Base-by-base conservation (phyloP, 116 monocot genomes). In the Iris pallida region DNA sequence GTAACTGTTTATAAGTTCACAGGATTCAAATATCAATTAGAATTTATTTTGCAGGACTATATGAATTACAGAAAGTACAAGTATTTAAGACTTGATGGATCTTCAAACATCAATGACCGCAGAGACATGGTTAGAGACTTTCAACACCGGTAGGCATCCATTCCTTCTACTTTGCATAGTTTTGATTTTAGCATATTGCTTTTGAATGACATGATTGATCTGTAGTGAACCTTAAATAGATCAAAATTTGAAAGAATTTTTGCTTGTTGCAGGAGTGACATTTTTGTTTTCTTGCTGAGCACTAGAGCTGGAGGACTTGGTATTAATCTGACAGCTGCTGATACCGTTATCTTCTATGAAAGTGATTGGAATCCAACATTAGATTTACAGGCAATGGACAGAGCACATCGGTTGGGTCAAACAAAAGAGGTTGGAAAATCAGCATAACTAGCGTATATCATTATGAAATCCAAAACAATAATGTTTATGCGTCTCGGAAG, bases 31-130 rank as follows among this genome's bases (percentile, higher is more conserved):
- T 15, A 45, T 20, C 57, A 16, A 55, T 53, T 17, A 42, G 54
- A 67, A 16, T 14, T 74, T 42, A 66, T 59, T 71, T 73, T 88
- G 20, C 78, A 98, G 98, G 98, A 93, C 72, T 98, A 98, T 68
- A 98, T 98, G 98, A 98, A 98, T 73, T 98, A 89, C 63, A 87
- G 98, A 73, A 98, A 98, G 69, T 98, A 92, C 68, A 92, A 81
- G 53, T 98, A 98, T 68, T 90, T 92, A 64, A 87, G 98, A 72
- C 88, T 98, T 66, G 98, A 98, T 88, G 98, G 98, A 76, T 90
- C 90, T 44, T 98, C 93, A 44, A 76, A 81, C 59, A 87, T 98
- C 20, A 83, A 73, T 66, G 90, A 92, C 70, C 89, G 98, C 4
- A 85, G 92, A 68, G 98, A 98, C 77, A 98, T 98, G 98, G 98